Base-by-base conservation (phyloP, 805 yeast genomes). In the Kodamaea hsintzibuensis region DNA sequence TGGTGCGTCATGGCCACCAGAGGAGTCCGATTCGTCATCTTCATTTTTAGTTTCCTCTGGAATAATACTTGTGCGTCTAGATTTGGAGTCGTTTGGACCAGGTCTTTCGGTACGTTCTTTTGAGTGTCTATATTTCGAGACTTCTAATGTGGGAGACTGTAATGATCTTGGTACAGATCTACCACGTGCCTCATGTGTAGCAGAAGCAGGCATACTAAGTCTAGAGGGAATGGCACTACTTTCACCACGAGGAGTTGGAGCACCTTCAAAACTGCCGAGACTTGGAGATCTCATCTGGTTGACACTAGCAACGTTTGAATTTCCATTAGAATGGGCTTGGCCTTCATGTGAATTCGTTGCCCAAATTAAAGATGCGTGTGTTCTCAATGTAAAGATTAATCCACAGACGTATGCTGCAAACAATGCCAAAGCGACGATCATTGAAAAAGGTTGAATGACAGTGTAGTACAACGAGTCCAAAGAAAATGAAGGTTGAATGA, bases 311-410 rank as follows among this genome's bases (percentile, higher is more conserved):
- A 63, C 65, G 25, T 14, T 40, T 2, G 44, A 40, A 13, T 40
- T 40, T 19, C 44, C 25, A 17, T 19, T 16, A 6, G 17, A 12
- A n/a, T n/a, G n/a, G n/a, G n/a, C n/a, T 19, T 59, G 61, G 45
- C 59, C 67, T 48, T 73, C 77, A 49, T 72, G 76, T 1, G 74
- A 66, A 48, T 65, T 70, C 10, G 80, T 82, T 46, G 90, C 89
- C 99, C 99, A 95, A 59, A 95, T 95, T 73, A 91, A 77, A 0
- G 97, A 93, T 0, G 99, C 99, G 70, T 95, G 99, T 0, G 98
- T 95, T 63, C 96, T 82, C 63, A 95, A 79, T 0, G 99, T 95
- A 69, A 95, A 95, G 82, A 91, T 86, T 43, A 95, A 75, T 1
- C 99, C 98, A 69, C 92, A 85, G 18, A 84, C 80, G 67, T 95